Percentiles rank a stretch among this genome's conserved stretches.
Conservation (phyloP, 2,329 filamentous ascomycete species). For the Alternaria panax region DNA sequence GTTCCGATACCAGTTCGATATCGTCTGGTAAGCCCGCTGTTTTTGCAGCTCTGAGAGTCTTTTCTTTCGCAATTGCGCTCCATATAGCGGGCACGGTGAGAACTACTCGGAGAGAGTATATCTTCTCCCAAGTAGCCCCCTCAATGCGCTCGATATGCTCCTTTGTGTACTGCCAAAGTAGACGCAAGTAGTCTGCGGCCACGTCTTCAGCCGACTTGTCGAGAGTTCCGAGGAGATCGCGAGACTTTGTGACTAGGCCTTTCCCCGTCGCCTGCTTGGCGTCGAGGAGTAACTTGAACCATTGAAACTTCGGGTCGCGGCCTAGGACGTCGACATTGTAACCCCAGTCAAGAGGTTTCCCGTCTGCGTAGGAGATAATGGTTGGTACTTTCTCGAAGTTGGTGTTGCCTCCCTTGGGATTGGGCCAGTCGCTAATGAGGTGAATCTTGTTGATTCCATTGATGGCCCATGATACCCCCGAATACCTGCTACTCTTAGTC, state of each 20-base stretch:
- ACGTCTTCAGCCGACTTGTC: slow-evolving; percentile 16
- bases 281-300: slow-evolving; percentile 26
- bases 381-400: slow-evolving; percentile 18
- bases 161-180: slow-evolving; percentile 21
- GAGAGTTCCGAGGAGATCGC: not conserved
- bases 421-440: slow-evolving; percentile 22
- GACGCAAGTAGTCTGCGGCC: slow-evolving; percentile 21
- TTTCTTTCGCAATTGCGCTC: slow-evolving; percentile 10
- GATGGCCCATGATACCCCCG: slow-evolving; percentile 38
- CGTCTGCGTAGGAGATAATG: slow-evolving; percentile 15
- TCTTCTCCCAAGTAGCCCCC: slow-evolving; percentile 3
- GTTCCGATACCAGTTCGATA: slow-evolving; percentile 35
- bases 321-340: not conserved
- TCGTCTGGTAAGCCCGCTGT: slow-evolving; percentile 11
- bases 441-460: slow-evolving; percentile 12
- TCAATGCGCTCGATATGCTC: slow-evolving; percentile 12
- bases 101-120: slow-evolving; percentile 9
- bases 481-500: slow-evolving; percentile 26
- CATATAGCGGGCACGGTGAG: slow-evolving; percentile 26
- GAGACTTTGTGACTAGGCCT: slow-evolving; percentile 5
- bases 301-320: slow-evolving; percentile 4
- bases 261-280: not conserved
- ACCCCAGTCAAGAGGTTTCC: slow-evolving; percentile 2
- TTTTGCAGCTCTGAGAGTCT: slow-evolving; percentile 10
- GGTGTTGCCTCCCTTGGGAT: not conserved